Evolutionary conservation across 1,284 basidiomycete genomes (phyloP), one percentile per base, ranked within the genome.

Genomic region (Naganishia liquefaciens): DNA sequence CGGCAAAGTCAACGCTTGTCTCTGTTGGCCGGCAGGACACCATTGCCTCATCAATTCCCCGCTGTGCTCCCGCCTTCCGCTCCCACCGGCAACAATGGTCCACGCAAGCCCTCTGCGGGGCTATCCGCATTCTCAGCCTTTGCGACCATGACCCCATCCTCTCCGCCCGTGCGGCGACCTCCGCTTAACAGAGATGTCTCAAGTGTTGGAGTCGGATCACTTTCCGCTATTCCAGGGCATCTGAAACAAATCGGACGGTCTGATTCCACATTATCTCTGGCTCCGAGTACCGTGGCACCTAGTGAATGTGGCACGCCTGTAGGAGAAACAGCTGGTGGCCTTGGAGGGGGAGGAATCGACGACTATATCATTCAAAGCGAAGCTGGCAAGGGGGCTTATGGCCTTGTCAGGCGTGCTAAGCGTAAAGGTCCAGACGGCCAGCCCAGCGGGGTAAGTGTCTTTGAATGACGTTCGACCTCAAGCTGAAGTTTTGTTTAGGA

Each of bases 371-470:
- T 96, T 62, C 85, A 93, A 70, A 85, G 84, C 54, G 92, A 96
- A 74, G 89, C 94, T 23, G 93, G 95, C 27, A 85, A 93, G 65
- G 95, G 95, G n/a, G 95, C 95, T 15, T 99, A 99, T 77, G 95
- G 95, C 0, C 82, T 98, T 50, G 95, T 99, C 28, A 94, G 96
- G 80, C 85, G 91, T 61, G 95, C 88, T 1, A 83, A 90, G 66
- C 89, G 93, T 75, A 88, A 88, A 72, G 84, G 84, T 43, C 73
- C 82, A 1, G 87, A 91, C 75, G 91, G 91, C 0, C 71, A 77
- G 33, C 84, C 87, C 10, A 79, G 88, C 39, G 93, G 93, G 70
- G 92, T 94, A 79, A 84, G 90, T 77, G 52, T 30, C 49, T 42
- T 40, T 68, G 54, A 28, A 62, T 47, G 23, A 68, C 87, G 86